A percentile compares a stretch with the other conserved stretches of the same genome.
Conservation (phyloP, 176 grass and related monocot species). For the Oryza coarctata region DNA sequence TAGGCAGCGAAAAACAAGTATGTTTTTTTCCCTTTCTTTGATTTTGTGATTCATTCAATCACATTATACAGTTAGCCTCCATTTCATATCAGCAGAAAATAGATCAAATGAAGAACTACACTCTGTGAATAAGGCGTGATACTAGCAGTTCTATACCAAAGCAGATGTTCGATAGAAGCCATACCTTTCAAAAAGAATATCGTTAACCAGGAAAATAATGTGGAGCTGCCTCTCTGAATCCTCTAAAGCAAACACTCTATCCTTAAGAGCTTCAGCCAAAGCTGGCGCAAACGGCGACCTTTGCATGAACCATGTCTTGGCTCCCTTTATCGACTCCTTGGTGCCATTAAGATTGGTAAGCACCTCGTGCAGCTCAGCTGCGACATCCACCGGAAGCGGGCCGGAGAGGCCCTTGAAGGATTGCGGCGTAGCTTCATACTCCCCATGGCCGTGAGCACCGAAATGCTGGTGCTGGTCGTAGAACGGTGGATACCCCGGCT, state of each 20-base stretch:
- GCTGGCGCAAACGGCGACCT: conserved; percentile 67
- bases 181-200: conserved; percentile 98
- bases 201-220: conserved; percentile 92
- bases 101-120: background rate
- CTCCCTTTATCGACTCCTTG: conserved; percentile 94
- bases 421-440: conserved; percentile 53
- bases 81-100: background rate
- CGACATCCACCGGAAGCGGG: conserved; percentile 74
- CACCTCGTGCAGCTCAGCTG: conserved; percentile 71
- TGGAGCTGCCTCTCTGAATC: conserved; percentile 93
- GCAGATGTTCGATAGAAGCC: background rate
- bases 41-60: background rate
- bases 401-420: conserved; percentile 73
- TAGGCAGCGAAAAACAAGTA: background rate
- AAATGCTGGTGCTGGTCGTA: conserved; percentile 73
- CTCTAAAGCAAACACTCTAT: conserved; percentile 72
- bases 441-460: conserved; percentile 44
- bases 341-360: conserved; percentile 81
- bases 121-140: background rate
- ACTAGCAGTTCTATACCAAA: background rate
- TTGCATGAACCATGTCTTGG: conserved; percentile 95
- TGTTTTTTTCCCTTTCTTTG: background rate
- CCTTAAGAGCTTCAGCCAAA: conserved; percentile 80
- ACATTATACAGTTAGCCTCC: background rate
- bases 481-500: conserved; percentile 57